These are phyloP conservation scores for Pulchroboletus neoregius DNA, from an alignment of 1,284 basidiomycete genomes.

Conservation along the genomic window DNA sequence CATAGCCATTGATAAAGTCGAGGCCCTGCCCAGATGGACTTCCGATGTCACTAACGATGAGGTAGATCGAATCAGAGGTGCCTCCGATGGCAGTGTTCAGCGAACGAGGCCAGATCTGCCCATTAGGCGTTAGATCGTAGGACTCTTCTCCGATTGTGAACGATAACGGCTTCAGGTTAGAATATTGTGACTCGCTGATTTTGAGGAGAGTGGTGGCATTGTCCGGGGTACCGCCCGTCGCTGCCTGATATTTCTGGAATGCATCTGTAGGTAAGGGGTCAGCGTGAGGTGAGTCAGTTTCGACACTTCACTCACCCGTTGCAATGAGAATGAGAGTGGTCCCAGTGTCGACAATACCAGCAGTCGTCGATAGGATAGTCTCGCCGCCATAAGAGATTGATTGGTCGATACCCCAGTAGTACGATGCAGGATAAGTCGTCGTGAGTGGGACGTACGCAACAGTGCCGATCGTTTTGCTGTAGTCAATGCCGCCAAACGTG, in stretches of 20 bases:
- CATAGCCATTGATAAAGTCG: background rate
- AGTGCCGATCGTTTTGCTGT: too few relatives aligned
- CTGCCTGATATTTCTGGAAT: background rate
- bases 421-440: too few relatives aligned
- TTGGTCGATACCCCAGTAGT: too few relatives aligned
- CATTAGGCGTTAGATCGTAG: background rate
- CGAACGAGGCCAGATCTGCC: background rate
- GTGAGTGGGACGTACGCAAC: too few relatives aligned
- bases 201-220: slow-evolving; percentile 40
- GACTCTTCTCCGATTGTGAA: background rate
- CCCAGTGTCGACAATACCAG: background rate
- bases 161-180: slow-evolving; percentile 38
- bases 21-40: background rate
- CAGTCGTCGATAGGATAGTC: too few relatives aligned
- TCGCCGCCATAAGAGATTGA: too few relatives aligned
- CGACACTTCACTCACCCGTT: background rate
- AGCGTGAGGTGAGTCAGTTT: background rate
- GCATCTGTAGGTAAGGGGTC: background rate
- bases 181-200: slow-evolving; percentile 38
- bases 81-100: background rate
- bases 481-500: too few relatives aligned
- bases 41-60: background rate
- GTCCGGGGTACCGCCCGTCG: slow-evolving; percentile 38
- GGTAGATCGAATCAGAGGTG: background rate
- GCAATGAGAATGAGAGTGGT: background rate